These are phyloP conservation scores for Mucor saturninus DNA, from an alignment of 371 early-diverging fungal genomes.

Conservation along the genomic window DNA sequence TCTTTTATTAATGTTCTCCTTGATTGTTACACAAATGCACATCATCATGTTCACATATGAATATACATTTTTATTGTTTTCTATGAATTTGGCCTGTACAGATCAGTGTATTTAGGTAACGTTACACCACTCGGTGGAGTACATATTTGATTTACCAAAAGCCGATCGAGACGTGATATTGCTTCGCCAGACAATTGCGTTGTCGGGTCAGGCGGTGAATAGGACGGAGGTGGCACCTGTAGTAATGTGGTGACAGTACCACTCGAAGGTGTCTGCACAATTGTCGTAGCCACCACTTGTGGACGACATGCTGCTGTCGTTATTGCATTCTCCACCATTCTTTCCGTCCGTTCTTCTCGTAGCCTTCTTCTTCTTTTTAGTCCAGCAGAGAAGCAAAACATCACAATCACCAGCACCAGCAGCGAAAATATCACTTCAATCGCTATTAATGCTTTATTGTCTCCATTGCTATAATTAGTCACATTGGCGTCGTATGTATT, in stretches of 20 bases:
- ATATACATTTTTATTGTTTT: too few species aligned
- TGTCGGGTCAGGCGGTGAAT: constrained; percentile 18
- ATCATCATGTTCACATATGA: not conserved
- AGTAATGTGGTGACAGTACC: constrained; percentile 7
- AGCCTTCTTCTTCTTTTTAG: not conserved
- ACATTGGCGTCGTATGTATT: not conserved
- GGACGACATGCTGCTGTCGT: constrained; percentile 3
- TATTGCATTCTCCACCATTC: constrained; percentile 15
- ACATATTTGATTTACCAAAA: constrained; percentile 16
- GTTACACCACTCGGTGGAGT: not conserved
- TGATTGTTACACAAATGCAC: not conserved
- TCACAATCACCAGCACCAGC: constrained; percentile 5
- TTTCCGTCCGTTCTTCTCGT: not conserved
- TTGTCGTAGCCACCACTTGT: not conserved
- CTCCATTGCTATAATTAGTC: not conserved
- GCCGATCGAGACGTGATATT: constrained; percentile 12
- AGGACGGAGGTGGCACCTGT: constrained; percentile 1
- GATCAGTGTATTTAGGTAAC: constrained; percentile 13
- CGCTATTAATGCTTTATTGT: constrained; percentile 6
- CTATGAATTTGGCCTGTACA: too few species aligned
- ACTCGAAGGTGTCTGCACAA: constrained; percentile 8
- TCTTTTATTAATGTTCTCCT: too few species aligned
- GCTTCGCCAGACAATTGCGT: constrained; percentile 5
- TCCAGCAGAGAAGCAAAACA: constrained; percentile 11
- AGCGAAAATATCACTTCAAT: constrained; percentile 18